Conservation (phyloP, 106 monocot genomes). For the Dendrobium catenatum region DNA sequence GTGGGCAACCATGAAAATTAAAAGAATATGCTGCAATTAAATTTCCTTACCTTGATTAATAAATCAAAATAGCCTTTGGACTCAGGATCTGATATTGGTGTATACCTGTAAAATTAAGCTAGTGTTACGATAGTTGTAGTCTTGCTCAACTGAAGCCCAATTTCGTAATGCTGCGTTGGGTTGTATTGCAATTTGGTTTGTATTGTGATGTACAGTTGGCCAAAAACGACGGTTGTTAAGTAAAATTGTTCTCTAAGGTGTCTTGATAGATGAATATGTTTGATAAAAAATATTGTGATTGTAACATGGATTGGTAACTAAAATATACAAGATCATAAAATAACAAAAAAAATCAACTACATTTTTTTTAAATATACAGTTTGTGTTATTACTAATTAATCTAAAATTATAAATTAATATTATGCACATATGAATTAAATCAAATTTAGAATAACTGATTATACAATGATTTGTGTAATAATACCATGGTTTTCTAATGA, state of each 20-base stretch:
- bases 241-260: not conserved
- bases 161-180: not conserved
- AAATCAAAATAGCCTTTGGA: conserved; percentile 95
- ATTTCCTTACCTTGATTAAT: conserved; percentile 73
- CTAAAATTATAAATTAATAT: not conserved
- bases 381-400: not conserved
- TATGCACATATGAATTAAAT: not conserved
- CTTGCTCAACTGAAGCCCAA: not conserved
- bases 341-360: not conserved
- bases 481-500: not conserved
- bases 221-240: not conserved
- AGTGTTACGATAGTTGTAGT: not conserved
- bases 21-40: not conserved
- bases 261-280: not conserved
- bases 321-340: not conserved
- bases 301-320: not conserved
- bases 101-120: conserved; percentile 50
- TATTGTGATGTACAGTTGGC: not conserved
- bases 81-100: conserved; percentile 93
- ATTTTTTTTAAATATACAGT: not conserved
- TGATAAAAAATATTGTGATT: not conserved
- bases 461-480: not conserved
- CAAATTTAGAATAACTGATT: not conserved
- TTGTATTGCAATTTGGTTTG: not conserved
- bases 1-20: not conserved